Percentiles rank a stretch among this genome's conserved stretches.
These are phyloP conservation scores for Diplodia intermedia DNA, from an alignment of 2,329 filamentous ascomycete species.

Conservation along the genomic window DNA sequence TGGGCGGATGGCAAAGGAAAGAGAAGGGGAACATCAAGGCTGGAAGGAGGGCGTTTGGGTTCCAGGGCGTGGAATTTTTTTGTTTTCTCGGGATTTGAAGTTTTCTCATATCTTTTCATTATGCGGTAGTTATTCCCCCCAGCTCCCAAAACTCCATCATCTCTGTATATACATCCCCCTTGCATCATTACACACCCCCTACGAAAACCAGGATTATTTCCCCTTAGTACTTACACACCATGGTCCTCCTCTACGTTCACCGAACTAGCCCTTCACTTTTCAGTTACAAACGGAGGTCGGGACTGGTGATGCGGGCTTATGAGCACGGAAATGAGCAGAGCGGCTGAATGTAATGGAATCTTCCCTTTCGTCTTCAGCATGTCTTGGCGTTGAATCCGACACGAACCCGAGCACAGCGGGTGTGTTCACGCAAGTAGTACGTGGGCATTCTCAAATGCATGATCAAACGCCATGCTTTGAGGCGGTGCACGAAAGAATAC, in stretches of 20 bases:
- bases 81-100: not conserved
- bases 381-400: not conserved
- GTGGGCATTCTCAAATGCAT: not conserved
- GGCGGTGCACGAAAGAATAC: not conserved
- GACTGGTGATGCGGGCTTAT: not conserved
- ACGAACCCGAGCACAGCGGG: too few relatives aligned
- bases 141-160: not conserved
- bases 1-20: conserved; percentile 4
- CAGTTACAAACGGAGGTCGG: not conserved
- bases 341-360: not conserved
- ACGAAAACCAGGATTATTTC: not conserved
- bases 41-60: conserved; percentile 9
- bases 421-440: not conserved
- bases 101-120: not conserved
- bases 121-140: not conserved
- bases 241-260: not conserved
- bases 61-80: not conserved
- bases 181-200: not conserved
- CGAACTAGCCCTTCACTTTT: not conserved
- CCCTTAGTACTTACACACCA: not conserved
- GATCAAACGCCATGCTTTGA: not conserved
- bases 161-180: conserved; percentile 6
- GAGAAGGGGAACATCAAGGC: not conserved
- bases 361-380: not conserved
- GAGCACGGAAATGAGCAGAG: not conserved